These are phyloP conservation scores for Colletotrichum nymphaeae DNA, from an alignment of 2,329 filamentous ascomycete species.

Conservation along the genomic window DNA sequence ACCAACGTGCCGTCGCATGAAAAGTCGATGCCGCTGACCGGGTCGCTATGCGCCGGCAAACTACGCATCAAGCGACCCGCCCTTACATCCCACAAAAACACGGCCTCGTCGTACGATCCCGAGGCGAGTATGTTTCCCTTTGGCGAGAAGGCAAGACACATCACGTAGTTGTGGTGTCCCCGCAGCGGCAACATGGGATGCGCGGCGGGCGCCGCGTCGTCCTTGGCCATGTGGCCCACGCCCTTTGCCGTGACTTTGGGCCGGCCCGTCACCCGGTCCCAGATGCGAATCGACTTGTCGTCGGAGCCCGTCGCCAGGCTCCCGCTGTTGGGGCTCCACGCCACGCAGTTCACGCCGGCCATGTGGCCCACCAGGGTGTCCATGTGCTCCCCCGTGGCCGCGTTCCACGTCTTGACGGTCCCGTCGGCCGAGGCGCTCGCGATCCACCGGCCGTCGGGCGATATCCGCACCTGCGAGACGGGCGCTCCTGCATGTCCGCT, in stretches of 20 bases:
- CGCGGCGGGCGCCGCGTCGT: constrained; percentile 25
- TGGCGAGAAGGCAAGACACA: constrained; percentile 93
- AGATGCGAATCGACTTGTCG: constrained; percentile 94
- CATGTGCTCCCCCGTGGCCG: constrained; percentile 79
- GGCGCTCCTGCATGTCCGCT: constrained; percentile 78
- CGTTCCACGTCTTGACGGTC: constrained; percentile 92
- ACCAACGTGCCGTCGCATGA: constrained; percentile 92
- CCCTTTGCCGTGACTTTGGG: constrained; percentile 60
- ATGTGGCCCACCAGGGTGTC: constrained; percentile 94
- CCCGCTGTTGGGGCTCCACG: constrained; percentile 93
- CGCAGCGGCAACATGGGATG: constrained; percentile 69
- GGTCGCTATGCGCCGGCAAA: constrained; percentile 93
- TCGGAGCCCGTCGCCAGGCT: constrained; percentile 92
- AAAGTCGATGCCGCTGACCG: constrained; percentile 93
- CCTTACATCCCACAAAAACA: constrained; percentile 96
- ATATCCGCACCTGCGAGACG: constrained; percentile 89
- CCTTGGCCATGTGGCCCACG: constrained; percentile 36
- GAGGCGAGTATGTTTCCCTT: constrained; percentile 97
- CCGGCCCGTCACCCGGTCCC: constrained; percentile 77
- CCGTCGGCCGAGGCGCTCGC: constrained; percentile 91
- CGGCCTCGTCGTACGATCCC: constrained; percentile 96
- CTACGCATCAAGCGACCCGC: constrained; percentile 89
- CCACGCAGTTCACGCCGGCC: constrained; percentile 89
- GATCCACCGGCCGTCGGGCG: constrained; percentile 89
- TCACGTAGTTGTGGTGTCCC: constrained; percentile 97